A percentile compares a stretch with the other conserved stretches of the same genome.
Conservation (phyloP, 345 rosid genomes). For the Rhizophora apiculata region DNA sequence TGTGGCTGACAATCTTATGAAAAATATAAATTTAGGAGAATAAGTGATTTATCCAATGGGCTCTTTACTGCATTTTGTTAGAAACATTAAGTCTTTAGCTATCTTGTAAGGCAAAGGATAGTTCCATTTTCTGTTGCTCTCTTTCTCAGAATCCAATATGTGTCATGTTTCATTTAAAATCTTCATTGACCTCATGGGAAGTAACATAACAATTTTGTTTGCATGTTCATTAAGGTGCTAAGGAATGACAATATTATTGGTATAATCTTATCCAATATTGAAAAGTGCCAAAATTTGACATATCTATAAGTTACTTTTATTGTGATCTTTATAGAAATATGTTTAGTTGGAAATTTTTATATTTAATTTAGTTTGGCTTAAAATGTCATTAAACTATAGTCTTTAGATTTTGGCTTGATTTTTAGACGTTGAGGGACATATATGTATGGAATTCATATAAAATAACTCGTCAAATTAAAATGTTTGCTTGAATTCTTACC, state of each 20-base stretch:
- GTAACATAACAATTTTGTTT: background rate
- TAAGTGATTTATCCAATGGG: slow-evolving; percentile 60
- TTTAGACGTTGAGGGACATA: too few relatives aligned
- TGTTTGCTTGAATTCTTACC: too few relatives aligned
- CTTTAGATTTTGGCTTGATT: too few relatives aligned
- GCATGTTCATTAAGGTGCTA: slow-evolving; percentile 36
- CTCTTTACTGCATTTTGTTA: slow-evolving; percentile 48
- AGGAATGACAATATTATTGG: slow-evolving; percentile 54
- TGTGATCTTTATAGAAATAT: too few relatives aligned
- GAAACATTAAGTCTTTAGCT: slow-evolving; percentile 41
- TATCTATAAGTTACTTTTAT: slow-evolving; percentile 44
- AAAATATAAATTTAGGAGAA: slow-evolving; percentile 42
- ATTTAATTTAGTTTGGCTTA: too few relatives aligned
- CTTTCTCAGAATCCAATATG: too few relatives aligned
- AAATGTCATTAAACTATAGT: too few relatives aligned
- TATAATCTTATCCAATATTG: slow-evolving; percentile 52
- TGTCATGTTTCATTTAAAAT: too few relatives aligned
- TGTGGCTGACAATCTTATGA: slow-evolving; percentile 5
- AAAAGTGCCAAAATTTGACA: slow-evolving; percentile 42
- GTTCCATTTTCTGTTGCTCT: background rate
- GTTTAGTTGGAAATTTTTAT: too few relatives aligned
- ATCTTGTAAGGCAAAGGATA: slow-evolving; percentile 36
- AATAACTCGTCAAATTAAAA: too few relatives aligned
- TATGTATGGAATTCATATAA: too few relatives aligned
- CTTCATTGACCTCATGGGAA: too few relatives aligned